phyloP scores from a whole-genome alignment of 1,139 yeast species.

The Suhomyces ambrosiae region DNA sequence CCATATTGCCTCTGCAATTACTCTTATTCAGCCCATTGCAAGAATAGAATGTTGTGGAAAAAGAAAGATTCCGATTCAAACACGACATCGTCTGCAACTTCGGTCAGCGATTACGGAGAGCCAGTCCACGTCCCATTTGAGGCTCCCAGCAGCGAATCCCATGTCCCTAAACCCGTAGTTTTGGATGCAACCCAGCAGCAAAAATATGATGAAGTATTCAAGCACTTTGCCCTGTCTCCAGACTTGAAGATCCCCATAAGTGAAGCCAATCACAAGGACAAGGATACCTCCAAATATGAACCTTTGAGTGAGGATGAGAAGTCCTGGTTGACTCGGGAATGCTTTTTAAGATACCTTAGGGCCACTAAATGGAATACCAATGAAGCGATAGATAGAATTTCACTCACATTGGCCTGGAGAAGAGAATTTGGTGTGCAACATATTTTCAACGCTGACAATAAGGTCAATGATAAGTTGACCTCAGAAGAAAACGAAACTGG shows the following conservation, averaged over 20 bases:
- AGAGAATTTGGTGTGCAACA: slow-evolving; percentile 46
- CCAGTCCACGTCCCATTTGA: slow-evolving; percentile 51
- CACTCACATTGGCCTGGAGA: slow-evolving; percentile 50
- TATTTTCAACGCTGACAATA: slow-evolving; percentile 34
- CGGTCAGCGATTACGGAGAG: slow-evolving; percentile 15
- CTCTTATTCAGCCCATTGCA: no score
- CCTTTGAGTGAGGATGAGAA: slow-evolving; percentile 35
- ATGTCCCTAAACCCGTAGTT: slow-evolving; percentile 52
- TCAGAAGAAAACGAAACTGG: slow-evolving; percentile 49
- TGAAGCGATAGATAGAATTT: slow-evolving; percentile 45
- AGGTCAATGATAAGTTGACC: slow-evolving; percentile 35
- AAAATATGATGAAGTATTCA: slow-evolving; percentile 21
- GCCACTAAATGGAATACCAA: slow-evolving; percentile 49
- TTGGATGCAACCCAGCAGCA: slow-evolving; percentile 35
- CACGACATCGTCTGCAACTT: slow-evolving; percentile 8
- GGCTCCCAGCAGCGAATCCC: slow-evolving; percentile 47
- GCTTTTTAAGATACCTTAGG: slow-evolving; percentile 48
- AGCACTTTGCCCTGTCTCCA: slow-evolving; percentile 25
- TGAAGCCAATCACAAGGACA: slow-evolving; percentile 42
- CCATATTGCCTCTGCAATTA: no score
- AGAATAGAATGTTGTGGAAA: slow-evolving; percentile 5
- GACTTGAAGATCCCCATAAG: slow-evolving; percentile 32
- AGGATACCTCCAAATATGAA: slow-evolving; percentile 22
- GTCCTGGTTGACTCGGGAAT: slow-evolving; percentile 52
- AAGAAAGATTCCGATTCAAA: slow-evolving; percentile 9